Conservation (phyloP, 2,329 filamentous ascomycete genomes). For the Aureobasidium sp. region DNA sequence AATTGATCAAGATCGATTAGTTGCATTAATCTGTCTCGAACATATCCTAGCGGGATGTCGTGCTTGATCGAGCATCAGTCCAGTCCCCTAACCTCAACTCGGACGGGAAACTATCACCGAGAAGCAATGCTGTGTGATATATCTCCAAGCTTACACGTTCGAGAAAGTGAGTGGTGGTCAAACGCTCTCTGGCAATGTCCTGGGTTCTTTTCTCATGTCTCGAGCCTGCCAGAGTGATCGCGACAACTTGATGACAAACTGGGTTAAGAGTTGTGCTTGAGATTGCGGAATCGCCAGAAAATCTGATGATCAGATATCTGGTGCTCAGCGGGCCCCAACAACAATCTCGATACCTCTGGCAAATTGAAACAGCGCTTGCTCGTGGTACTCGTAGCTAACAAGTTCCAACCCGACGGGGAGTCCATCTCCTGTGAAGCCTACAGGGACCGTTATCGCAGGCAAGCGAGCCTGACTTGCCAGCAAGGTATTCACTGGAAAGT, state of each 20-base stretch:
- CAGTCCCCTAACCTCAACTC: too few relatives aligned
- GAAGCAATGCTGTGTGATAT: too few relatives aligned
- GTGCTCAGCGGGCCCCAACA: background rate
- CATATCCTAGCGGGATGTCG: background rate
- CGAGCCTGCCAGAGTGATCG: too few relatives aligned
- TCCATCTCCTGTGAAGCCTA: background rate
- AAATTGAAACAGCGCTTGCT: background rate
- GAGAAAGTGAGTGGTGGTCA: too few relatives aligned
- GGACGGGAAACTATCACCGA: too few relatives aligned
- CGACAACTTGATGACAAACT: too few relatives aligned
- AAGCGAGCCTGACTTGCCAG: background rate
- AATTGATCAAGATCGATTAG: background rate
- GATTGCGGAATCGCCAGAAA: too few relatives aligned
- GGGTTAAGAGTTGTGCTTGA: too few relatives aligned
- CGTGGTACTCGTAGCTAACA: background rate
- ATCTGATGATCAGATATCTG: too few relatives aligned
- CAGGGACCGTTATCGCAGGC: constrained; percentile 1
- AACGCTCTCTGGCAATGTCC: too few relatives aligned
- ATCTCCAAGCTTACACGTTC: too few relatives aligned
- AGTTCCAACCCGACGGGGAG: constrained; percentile 3
- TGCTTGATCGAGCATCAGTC: background rate
- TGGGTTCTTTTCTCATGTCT: too few relatives aligned
- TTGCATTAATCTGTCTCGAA: background rate
- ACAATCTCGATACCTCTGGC: background rate
- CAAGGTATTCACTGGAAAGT: background rate